These are phyloP conservation scores for Calonectria ilicicola DNA, from an alignment of 2,329 filamentous ascomycete species.

Conservation along the genomic window DNA sequence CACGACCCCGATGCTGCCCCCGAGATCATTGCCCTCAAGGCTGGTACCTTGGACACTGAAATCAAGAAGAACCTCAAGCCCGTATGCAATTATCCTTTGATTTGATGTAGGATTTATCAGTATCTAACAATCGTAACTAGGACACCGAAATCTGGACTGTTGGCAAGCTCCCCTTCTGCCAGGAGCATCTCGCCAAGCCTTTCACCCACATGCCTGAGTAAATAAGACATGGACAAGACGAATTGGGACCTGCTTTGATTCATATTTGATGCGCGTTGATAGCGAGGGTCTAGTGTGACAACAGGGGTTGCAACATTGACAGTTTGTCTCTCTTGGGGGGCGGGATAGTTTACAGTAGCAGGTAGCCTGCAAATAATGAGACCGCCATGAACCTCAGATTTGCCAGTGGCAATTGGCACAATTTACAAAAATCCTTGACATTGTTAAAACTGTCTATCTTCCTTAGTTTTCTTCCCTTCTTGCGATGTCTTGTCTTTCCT, in stretches of 20 bases:
- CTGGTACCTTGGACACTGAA: slow-evolving; percentile 71
- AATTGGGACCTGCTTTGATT: neutral
- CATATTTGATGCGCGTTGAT: slow-evolving; percentile 6
- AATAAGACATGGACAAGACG: slow-evolving; percentile 7
- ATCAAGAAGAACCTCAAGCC: slow-evolving; percentile 78
- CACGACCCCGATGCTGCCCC: slow-evolving; percentile 79
- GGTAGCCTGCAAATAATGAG: neutral
- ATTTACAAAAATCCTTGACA: neutral
- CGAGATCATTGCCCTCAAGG: slow-evolving; percentile 77
- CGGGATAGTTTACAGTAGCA: neutral
- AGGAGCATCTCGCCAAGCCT: slow-evolving; percentile 72
- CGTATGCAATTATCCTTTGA: slow-evolving; percentile 50
- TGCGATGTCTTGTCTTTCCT: neutral
- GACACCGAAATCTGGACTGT: slow-evolving; percentile 78
- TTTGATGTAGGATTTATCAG: neutral
- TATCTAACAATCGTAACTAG: slow-evolving; percentile 47
- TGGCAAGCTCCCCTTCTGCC: slow-evolving; percentile 77
- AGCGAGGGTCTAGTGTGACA: slow-evolving; percentile 2
- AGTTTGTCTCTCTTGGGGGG: neutral
- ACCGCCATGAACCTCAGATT: neutral
- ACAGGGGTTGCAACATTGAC: neutral
- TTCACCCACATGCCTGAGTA: slow-evolving; percentile 74
- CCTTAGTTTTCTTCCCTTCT: neutral
- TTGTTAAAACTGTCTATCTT: slow-evolving; percentile 2
- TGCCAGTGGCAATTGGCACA: neutral